Percentiles rank a stretch among this genome's conserved stretches.
Evolutionary conservation across 495 filamentous ascomycete genomes (phyloP).

Genomic region (Penicillium herquei): DNA sequence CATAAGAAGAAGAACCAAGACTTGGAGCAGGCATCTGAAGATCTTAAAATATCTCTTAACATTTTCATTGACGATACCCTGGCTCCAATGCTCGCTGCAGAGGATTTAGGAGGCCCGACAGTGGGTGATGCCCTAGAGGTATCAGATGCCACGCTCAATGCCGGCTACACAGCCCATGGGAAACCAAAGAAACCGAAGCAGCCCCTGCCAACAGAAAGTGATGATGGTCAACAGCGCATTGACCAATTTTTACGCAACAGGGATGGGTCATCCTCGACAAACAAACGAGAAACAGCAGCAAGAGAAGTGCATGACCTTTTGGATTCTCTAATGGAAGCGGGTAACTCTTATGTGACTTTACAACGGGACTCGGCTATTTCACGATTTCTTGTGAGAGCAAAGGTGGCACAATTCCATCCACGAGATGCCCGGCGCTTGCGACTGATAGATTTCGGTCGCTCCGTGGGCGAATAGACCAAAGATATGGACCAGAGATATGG

Average conservation of each 20-base stretch:
- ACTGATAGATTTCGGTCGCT: slow-evolving; percentile 80
- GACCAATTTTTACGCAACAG: slow-evolving; percentile 63
- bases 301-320: slow-evolving; percentile 66
- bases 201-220: slow-evolving; percentile 33
- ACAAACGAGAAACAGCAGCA: slow-evolving; percentile 64
- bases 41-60: slow-evolving; percentile 60
- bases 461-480: slow-evolving; percentile 57
- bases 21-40: slow-evolving; percentile 54
- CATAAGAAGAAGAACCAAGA: slow-evolving; percentile 55
- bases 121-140: slow-evolving; percentile 72
- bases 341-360: slow-evolving; percentile 65
- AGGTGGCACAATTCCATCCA: slow-evolving; percentile 84
- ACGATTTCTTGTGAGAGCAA: slow-evolving; percentile 79
- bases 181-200: slow-evolving; percentile 62
- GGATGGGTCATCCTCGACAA: slow-evolving; percentile 27
- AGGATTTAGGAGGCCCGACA: slow-evolving; percentile 81
- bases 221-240: slow-evolving; percentile 62
- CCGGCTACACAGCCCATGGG: slow-evolving; percentile 71
- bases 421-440: slow-evolving; percentile 73
- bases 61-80: slow-evolving; percentile 73
- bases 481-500: not conserved
- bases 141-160: slow-evolving; percentile 56
- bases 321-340: slow-evolving; percentile 61
- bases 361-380: slow-evolving; percentile 76
- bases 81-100: slow-evolving; percentile 78